A percentile compares a stretch with the other conserved stretches of the same genome.
Conservation (phyloP, 2,329 filamentous ascomycete genomes). For the Clonostachys chloroleuca region DNA sequence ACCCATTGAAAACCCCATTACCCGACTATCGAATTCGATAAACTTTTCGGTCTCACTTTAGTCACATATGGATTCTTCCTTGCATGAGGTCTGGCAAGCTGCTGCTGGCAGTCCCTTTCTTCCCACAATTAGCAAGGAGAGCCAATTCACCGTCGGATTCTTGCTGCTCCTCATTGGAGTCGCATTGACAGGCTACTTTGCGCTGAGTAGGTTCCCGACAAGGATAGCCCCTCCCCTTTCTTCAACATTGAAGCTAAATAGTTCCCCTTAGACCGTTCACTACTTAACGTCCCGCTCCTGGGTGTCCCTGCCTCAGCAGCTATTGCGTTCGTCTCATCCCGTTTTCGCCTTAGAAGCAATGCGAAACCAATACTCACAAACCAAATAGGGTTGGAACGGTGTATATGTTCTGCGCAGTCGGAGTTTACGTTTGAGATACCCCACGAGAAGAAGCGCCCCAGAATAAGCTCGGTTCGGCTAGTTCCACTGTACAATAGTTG, state of each 20-base stretch:
- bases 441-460: conserved; percentile 10
- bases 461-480: conserved; percentile 14
- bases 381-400: conserved; percentile 73
- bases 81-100: conserved; percentile 91
- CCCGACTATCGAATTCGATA: not conserved
- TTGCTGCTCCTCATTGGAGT: conserved; percentile 68
- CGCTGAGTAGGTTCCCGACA: conserved; percentile 64
- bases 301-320: conserved; percentile 84
- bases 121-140: conserved; percentile 74
- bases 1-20: no score
- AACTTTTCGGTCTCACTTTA: conserved; percentile 1
- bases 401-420: conserved; percentile 98
- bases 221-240: not conserved
- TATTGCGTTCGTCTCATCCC: conserved; percentile 66
- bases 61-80: conserved; percentile 69
- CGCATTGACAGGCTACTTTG: conserved; percentile 72
- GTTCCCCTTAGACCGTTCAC: conserved; percentile 66
- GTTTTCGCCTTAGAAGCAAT: conserved; percentile 3
- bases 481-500: conserved; percentile 28
- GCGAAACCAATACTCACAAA: not conserved
- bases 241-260: conserved; percentile 5
- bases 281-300: conserved; percentile 70
- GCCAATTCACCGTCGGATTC: conserved; percentile 80
- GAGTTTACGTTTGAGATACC: conserved; percentile 87
- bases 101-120: conserved; percentile 82